Base-by-base conservation (phyloP, 1,139 yeast genomes). In the Debaryomyces psychrophilus region DNA sequence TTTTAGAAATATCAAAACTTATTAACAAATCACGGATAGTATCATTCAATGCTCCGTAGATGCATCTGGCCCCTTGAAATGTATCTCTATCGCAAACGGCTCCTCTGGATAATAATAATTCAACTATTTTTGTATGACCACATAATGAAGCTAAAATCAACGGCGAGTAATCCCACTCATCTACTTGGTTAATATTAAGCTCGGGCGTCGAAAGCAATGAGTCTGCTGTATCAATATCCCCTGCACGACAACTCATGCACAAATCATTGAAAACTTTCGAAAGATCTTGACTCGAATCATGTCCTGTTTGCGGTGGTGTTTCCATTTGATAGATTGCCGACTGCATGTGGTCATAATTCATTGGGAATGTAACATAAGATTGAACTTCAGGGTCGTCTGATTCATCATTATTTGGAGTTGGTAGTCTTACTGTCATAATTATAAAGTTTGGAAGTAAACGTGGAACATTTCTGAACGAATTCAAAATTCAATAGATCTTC, bases 61-160 rank as follows among this genome's bases (percentile, higher is more conserved):
- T 74, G 53, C 93, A 87, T 38, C 95, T 73, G 8, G 86, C 90
- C 2, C 95, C 95, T 62, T 87, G 88, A 58, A 82, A 83, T 17
- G 90, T 83, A 58, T 87, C 93, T 58, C 90, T 73, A 60, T 86
- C 92, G 62, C 92, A 85, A 2, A 82, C 74, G 0, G 95, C 90
- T 6, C 95, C 95, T 44, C 83, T 73, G 25, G 62, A 53, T 8
- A 87, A 67, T 26, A 87, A 66, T 44, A 83, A 64, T 48, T 71
- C 73, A 12, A 87, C 95, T 7, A 87, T 74, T 1, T 69, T 68
- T 50, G 73, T 76, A 61, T 87, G 93, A 0, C 95, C 95, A 66
- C 95, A 87, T 9, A 87, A 59, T 25, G 89, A 81, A 8, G 90
- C 88, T 26, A 87, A 64, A 50, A 84, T 83, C 51, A 87, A 69